Percentiles rank a stretch among this genome's conserved stretches.
These are phyloP conservation scores for Zygnema cylindricum DNA, from an alignment of 139 green algal genomes.

Conservation along the genomic window DNA sequence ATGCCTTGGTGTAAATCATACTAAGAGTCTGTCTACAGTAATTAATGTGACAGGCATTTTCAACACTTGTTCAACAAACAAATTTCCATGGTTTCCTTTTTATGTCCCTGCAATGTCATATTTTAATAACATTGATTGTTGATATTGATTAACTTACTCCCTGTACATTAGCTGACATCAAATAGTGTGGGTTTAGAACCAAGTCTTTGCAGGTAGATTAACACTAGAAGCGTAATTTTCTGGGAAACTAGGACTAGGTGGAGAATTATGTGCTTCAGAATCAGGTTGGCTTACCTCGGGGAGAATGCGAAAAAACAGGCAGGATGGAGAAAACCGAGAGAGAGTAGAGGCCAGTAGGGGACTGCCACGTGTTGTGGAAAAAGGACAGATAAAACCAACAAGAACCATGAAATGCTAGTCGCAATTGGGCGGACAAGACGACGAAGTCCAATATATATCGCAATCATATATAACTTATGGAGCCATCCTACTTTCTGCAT, in stretches of 20 bases:
- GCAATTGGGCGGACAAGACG: not conserved
- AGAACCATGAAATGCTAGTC: not conserved
- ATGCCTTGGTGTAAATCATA: too few species aligned
- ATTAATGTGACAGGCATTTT: too few species aligned
- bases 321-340: constrained; percentile 5
- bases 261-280: not conserved
- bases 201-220: too few species aligned
- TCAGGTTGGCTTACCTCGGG: not conserved
- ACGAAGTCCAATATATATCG: constrained; percentile 39
- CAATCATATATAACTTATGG: constrained; percentile 35
- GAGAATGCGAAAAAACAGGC: constrained; percentile 37
- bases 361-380: not conserved
- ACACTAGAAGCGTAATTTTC: too few species aligned
- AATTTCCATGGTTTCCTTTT: too few species aligned
- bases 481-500: not conserved
- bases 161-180: too few species aligned
- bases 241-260: not conserved
- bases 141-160: too few species aligned
- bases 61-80: too few species aligned
- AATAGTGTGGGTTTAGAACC: too few species aligned
- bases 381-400: constrained; percentile 2
- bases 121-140: too few species aligned
- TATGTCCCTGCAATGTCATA: too few species aligned
- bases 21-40: too few species aligned
- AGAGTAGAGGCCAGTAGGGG: not conserved